Evolutionary conservation across 192 early-diverging fungal genomes (phyloP).

Genomic region (Linderina pennispora): DNA sequence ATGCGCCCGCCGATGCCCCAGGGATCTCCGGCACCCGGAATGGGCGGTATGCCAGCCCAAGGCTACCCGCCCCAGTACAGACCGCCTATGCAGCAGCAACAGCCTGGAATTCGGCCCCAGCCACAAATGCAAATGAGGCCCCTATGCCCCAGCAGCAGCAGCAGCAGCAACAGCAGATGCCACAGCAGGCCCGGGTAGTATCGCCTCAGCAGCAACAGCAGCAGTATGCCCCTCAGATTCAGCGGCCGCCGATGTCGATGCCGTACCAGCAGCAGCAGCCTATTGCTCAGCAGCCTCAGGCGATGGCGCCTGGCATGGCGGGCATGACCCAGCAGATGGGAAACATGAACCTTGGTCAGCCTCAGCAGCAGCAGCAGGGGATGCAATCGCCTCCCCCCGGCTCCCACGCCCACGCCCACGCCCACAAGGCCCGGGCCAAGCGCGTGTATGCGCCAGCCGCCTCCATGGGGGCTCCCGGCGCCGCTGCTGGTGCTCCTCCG

Average conservation of each 20-base stretch:
- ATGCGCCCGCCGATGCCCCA: no score
- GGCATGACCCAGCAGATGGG: conserved; percentile 31
- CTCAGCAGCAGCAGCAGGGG: conserved; percentile 10
- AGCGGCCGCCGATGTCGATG: conserved; percentile 10
- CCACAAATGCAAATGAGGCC: conserved; percentile 8
- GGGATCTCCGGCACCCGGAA: conserved; percentile 14
- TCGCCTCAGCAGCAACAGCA: conserved; percentile 4
- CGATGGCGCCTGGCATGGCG: conserved; percentile 7
- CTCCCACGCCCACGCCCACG: conserved; percentile 18
- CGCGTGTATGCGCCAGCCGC: conserved; percentile 16
- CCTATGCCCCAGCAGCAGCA: no score
- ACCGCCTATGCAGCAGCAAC: conserved; percentile 14
- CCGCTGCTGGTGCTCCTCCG: no score
- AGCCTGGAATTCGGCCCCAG: conserved; percentile 7
- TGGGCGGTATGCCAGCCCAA: conserved; percentile 11
- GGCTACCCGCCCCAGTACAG: conserved; percentile 18
- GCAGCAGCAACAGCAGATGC: conserved; percentile 6
- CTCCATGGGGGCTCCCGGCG: no score
- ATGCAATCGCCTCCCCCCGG: conserved; percentile 18
- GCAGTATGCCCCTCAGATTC: conserved; percentile 2
- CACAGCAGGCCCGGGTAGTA: neutral
- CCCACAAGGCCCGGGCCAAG: conserved; percentile 25
- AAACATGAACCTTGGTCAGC: conserved; percentile 27
- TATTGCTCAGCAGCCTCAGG: conserved; percentile 1
- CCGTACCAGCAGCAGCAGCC: conserved; percentile 9